Percentiles rank a stretch among this genome's conserved stretches.
Conservation (phyloP, 208 protist genomes). For the Leishmania tarentolae region DNA sequence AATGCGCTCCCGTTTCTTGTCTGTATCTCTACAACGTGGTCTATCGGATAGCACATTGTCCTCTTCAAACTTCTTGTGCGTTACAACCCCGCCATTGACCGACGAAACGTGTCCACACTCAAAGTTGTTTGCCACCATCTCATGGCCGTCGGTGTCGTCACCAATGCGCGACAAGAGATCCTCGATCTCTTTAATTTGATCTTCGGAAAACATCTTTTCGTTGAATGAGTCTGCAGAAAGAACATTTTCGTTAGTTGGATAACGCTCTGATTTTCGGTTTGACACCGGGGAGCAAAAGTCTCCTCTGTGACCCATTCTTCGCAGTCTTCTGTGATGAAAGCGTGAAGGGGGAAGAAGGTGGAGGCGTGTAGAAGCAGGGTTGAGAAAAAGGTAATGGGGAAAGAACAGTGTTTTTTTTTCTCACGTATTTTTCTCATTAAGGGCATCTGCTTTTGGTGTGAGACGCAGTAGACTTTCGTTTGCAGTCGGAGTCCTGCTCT, state of each 20-base stretch:
- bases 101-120: background rate
- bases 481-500: background rate
- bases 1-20: background rate
- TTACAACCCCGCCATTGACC: background rate
- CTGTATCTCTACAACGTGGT: background rate
- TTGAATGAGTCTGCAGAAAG: background rate
- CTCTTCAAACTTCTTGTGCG: background rate
- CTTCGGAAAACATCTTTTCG: slow-evolving; percentile 12
- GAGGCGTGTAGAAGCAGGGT: background rate
- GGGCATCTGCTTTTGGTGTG: background rate
- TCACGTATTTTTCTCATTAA: background rate
- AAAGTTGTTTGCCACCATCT: background rate
- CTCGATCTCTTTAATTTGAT: slow-evolving; percentile 32
- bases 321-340: background rate
- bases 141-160: background rate
- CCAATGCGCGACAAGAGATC: slow-evolving; percentile 20
- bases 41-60: background rate
- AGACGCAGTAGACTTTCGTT: background rate
- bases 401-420: background rate
- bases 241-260: background rate
- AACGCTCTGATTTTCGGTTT: background rate
- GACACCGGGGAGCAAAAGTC: background rate
- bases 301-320: background rate
- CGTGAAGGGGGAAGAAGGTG: background rate
- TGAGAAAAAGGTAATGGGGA: background rate